phyloP scores from a whole-genome alignment of 441 rosid species.

The Populus hybrid region DNA sequence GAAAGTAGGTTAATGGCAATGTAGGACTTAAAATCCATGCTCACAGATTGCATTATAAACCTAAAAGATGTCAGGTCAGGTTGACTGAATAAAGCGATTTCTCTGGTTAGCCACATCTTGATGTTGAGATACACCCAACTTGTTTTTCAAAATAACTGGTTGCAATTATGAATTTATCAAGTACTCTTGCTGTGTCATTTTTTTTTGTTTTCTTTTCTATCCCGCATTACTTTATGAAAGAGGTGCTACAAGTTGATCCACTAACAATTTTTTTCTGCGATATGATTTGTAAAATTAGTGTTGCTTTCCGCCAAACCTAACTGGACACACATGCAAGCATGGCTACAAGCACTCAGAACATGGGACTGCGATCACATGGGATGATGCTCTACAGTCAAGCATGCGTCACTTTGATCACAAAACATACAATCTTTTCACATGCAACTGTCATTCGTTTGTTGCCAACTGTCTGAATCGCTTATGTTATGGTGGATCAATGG shows the following conservation, averaged over 20 bases:
- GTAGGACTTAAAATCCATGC: background rate
- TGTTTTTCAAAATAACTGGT: background rate
- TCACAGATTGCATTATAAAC: background rate
- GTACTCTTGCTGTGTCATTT: background rate
- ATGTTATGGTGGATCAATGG: constrained; percentile 65
- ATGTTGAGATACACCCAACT: background rate
- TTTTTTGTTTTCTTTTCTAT: background rate
- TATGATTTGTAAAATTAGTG: constrained; percentile 43
- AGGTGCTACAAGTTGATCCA: background rate
- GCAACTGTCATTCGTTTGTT: constrained; percentile 82
- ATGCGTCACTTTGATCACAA: constrained; percentile 60
- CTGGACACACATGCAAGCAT: constrained; percentile 67
- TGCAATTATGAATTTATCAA: background rate
- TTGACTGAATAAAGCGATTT: background rate
- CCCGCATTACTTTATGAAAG: background rate
- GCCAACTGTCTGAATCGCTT: constrained; percentile 78
- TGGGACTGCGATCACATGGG: constrained; percentile 81
- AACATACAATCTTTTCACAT: constrained; percentile 82
- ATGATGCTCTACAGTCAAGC: constrained; percentile 57
- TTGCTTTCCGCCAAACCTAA: constrained; percentile 70
- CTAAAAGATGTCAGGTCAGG: background rate
- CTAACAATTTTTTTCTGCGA: constrained; percentile 18
- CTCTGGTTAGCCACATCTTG: background rate
- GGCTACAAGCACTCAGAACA: constrained; percentile 65
- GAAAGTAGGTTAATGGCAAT: background rate